A percentile compares a stretch with the other conserved stretches of the same genome.
phyloP scores from a whole-genome alignment of 2,329 filamentous ascomycete genomes.

The Colletotrichum scovillei region DNA sequence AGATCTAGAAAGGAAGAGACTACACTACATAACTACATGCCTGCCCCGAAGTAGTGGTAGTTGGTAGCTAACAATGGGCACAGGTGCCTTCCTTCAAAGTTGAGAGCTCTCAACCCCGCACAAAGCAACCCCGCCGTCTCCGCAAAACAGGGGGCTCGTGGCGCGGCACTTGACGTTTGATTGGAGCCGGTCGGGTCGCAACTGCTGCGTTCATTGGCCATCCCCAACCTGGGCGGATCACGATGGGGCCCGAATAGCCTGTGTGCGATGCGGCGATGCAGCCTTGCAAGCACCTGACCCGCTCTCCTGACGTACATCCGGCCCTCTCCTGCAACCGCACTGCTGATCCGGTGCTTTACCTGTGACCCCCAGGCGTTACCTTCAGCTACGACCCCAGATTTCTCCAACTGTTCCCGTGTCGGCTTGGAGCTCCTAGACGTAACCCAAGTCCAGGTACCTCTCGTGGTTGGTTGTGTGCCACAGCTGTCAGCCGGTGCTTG shows the following conservation, averaged over 20 bases:
- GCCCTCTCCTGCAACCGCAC: background rate
- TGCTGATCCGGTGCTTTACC: constrained; percentile 1
- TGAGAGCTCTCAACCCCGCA: constrained; percentile 18
- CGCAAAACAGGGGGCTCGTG: constrained; percentile 13
- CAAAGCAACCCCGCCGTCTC: constrained; percentile 12
- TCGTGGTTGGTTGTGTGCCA: background rate
- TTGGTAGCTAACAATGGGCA: background rate
- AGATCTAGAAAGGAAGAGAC: background rate
- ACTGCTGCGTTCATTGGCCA: background rate
- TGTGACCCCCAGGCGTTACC: constrained; percentile 6
- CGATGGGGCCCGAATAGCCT: background rate
- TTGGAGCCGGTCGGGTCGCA: constrained; percentile 3
- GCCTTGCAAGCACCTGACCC: constrained; percentile 29
- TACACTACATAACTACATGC: background rate
- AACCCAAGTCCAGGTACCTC: background rate
- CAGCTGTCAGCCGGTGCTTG: background rate
- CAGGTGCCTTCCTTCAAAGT: background rate
- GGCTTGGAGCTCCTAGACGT: background rate
- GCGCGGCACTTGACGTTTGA: constrained; percentile 26
- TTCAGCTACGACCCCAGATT: constrained; percentile 29
- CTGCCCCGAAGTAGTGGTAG: background rate
- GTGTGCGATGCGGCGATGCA: background rate
- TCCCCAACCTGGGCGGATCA: background rate
- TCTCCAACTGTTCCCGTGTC: constrained; percentile 28
- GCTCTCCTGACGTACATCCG: constrained; percentile 23